phyloP scores from a whole-genome alignment of 305 asterid species.

The Fraxinus paxiana region DNA sequence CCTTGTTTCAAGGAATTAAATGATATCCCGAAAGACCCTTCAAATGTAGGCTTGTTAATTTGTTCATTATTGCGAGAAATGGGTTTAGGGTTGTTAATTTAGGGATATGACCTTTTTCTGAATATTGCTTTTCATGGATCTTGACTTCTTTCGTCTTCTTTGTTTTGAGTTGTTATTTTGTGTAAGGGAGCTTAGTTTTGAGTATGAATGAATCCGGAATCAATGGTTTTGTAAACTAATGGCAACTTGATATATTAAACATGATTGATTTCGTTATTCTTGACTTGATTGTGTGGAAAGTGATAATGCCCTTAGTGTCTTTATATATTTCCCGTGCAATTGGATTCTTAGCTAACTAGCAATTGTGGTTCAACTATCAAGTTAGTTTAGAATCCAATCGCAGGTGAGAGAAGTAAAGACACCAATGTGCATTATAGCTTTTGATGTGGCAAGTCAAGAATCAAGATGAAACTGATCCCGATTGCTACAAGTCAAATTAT shows the following conservation, averaged over 20 bases:
- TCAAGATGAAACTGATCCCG: background rate
- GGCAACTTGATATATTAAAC: background rate
- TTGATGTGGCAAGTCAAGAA: background rate
- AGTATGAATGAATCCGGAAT: background rate
- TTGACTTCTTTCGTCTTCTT: background rate
- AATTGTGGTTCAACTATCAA: too few relatives aligned
- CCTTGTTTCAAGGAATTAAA: too few relatives aligned
- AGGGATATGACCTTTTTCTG: too few relatives aligned
- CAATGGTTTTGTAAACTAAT: background rate
- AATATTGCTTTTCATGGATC: background rate
- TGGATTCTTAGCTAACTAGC: background rate
- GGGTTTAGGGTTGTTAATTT: background rate
- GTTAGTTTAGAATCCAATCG: background rate
- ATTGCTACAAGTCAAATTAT: background rate
- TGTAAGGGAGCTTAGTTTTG: background rate
- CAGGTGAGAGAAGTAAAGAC: background rate
- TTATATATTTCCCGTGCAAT: background rate
- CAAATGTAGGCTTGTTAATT: conserved; percentile 28
- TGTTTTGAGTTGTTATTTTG: background rate
- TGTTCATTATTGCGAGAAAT: conserved; percentile 7
- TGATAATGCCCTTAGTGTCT: background rate
- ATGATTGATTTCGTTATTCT: background rate
- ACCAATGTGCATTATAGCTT: too few relatives aligned
- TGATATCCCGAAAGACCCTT: too few relatives aligned
- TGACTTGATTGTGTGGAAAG: background rate